These are phyloP conservation scores for Cymbidium sinense DNA, from an alignment of 106 monocot species.

Conservation along the genomic window DNA sequence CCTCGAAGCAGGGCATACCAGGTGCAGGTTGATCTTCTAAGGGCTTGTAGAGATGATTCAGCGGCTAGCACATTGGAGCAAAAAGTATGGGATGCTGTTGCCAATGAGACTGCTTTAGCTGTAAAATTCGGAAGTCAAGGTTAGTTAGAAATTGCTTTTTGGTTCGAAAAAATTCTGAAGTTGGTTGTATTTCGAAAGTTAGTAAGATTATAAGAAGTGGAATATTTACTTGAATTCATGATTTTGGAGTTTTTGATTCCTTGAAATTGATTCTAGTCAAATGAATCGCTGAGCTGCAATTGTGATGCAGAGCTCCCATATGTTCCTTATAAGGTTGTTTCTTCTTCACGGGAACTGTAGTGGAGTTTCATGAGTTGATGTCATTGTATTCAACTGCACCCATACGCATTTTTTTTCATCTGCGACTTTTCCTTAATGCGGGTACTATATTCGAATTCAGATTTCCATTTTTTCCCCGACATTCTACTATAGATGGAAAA, in stretches of 20 bases:
- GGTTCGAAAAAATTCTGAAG: neutral
- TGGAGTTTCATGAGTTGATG: too few relatives aligned
- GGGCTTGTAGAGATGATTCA: constrained; percentile 68
- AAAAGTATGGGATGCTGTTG: constrained; percentile 78
- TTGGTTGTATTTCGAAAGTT: neutral
- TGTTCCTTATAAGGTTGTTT: too few relatives aligned
- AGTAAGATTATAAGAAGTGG: neutral
- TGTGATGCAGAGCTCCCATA: too few relatives aligned
- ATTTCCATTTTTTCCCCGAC: too few relatives aligned
- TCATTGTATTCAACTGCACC: too few relatives aligned
- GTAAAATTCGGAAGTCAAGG: constrained; percentile 65
- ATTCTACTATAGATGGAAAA: too few relatives aligned
- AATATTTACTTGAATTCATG: neutral
- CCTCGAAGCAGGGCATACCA: constrained; percentile 82
- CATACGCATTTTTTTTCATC: too few relatives aligned
- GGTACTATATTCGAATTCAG: too few relatives aligned
- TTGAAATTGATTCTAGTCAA: neutral
- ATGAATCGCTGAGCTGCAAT: neutral
- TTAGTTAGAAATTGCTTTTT: constrained; percentile 6
- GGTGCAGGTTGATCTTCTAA: constrained; percentile 90
- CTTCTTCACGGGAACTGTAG: too few relatives aligned
- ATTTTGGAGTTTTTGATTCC: neutral
- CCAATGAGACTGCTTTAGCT: constrained; percentile 70
- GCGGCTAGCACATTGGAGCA: constrained; percentile 44
- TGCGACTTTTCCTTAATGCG: too few relatives aligned